These are phyloP conservation scores for Raffaelea ambrosiae DNA, from an alignment of 2,329 filamentous ascomycete species.

Conservation along the genomic window DNA sequence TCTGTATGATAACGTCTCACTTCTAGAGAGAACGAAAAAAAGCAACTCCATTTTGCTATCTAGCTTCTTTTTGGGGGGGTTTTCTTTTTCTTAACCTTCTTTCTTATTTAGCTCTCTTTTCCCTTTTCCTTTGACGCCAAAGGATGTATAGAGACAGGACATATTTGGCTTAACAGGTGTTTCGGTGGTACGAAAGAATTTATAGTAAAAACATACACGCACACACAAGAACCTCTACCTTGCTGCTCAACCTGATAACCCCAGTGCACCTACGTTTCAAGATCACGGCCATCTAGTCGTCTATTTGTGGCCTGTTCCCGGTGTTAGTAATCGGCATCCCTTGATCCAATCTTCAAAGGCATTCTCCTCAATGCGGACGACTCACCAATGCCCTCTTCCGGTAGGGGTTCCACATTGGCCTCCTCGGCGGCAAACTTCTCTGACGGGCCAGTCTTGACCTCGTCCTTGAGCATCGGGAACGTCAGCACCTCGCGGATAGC, in stretches of 20 bases:
- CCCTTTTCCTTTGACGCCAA: not conserved
- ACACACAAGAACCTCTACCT: too few species aligned
- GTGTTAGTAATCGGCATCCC: not conserved
- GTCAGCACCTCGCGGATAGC: conserved; percentile 92
- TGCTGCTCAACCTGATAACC: too few species aligned
- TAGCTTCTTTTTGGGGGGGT: too few species aligned
- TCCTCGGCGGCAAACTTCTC: conserved; percentile 35
- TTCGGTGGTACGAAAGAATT: too few species aligned
- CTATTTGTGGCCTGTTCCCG: conserved; percentile 12
- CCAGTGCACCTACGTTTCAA: not conserved
- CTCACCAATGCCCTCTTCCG: conserved; percentile 27
- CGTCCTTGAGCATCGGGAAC: conserved; percentile 98
- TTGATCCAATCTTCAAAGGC: not conserved
- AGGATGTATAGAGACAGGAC: too few species aligned
- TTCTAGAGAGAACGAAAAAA: too few species aligned
- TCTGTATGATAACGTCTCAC: not conserved
- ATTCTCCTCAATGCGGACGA: not conserved
- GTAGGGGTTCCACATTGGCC: conserved; percentile 21
- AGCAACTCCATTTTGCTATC: too few species aligned
- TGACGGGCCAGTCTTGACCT: conserved; percentile 54
- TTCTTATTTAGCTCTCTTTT: too few species aligned
- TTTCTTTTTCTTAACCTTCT: too few species aligned
- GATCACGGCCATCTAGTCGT: not conserved
- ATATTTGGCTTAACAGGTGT: too few species aligned
- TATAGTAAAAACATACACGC: too few species aligned